A percentile compares a stretch with the other conserved stretches of the same genome.
phyloP scores from a whole-genome alignment of 1,139 yeast genomes.

The Scheffersomyces titani region DNA sequence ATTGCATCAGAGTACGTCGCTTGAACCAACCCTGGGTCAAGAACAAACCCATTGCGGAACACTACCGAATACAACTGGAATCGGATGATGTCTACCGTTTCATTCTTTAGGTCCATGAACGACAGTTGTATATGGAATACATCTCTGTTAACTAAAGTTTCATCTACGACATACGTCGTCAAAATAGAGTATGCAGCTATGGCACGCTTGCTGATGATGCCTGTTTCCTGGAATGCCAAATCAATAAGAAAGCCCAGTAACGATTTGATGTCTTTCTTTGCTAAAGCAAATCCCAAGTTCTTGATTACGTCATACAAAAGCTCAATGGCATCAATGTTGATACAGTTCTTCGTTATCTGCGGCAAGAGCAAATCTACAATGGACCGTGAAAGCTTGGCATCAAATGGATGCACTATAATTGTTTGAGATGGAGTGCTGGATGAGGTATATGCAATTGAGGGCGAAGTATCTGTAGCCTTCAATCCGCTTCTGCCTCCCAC shows the following conservation, averaged over 20 bases:
- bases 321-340: conserved; percentile 63
- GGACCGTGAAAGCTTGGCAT: conserved; percentile 16
- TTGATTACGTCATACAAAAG: conserved; percentile 59
- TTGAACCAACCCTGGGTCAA: conserved; percentile 8
- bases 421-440: background rate
- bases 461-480: background rate
- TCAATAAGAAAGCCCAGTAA: conserved; percentile 39
- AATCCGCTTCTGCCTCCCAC: background rate
- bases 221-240: conserved; percentile 44
- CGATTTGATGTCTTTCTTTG: conserved; percentile 36
- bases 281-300: conserved; percentile 53
- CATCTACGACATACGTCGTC: conserved; percentile 29
- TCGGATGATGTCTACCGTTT: conserved; percentile 5
- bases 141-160: background rate
- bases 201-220: conserved; percentile 55
- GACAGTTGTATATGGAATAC: background rate
- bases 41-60: conserved; percentile 5
- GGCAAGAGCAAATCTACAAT: conserved; percentile 16
- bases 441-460: background rate
- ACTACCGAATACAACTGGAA: conserved; percentile 13
- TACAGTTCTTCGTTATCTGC: conserved; percentile 15
- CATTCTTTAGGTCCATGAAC: background rate
- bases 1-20: conserved; percentile 9
- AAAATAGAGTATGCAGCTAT: conserved; percentile 56
- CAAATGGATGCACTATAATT: conserved; percentile 10